Conservation (phyloP, 2,329 filamentous ascomycete species). For the Bipolaris bicolor region DNA sequence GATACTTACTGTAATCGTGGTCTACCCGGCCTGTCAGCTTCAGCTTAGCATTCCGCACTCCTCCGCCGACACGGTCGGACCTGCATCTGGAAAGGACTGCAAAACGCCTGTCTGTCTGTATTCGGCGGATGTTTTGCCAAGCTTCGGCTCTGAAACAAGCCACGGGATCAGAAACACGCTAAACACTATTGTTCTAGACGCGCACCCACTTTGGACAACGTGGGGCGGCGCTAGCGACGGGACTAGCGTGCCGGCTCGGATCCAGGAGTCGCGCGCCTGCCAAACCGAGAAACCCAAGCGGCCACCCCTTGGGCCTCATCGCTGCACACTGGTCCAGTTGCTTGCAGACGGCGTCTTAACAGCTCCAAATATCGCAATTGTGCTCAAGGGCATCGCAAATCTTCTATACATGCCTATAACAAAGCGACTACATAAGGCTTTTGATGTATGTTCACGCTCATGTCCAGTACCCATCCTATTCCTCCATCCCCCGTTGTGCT, state of each 20-base stretch:
- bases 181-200: not conserved
- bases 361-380: not conserved
- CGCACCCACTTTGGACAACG: not conserved
- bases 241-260: constrained; percentile 1
- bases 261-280: not conserved
- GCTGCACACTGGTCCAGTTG: not conserved
- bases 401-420: not conserved
- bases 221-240: not conserved
- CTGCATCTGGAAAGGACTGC: too few relatives aligned
- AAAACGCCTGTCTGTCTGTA: not conserved
- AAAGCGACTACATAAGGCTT: not conserved
- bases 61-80: not conserved
- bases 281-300: not conserved
- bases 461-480: not conserved
- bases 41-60: not conserved
- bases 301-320: not conserved
- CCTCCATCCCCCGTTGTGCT: too few relatives aligned
- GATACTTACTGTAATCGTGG: too few relatives aligned
- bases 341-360: not conserved
- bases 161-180: constrained; percentile 5
- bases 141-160: constrained; percentile 5
- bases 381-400: not conserved
- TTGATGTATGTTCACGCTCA: not conserved
- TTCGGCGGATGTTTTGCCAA: not conserved
- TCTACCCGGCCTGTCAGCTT: too few relatives aligned